Evolutionary conservation across 441 rosid species (phyloP), one percentile per base, ranked within the genome.

Genomic region (Pelargonium hybrid): DNA sequence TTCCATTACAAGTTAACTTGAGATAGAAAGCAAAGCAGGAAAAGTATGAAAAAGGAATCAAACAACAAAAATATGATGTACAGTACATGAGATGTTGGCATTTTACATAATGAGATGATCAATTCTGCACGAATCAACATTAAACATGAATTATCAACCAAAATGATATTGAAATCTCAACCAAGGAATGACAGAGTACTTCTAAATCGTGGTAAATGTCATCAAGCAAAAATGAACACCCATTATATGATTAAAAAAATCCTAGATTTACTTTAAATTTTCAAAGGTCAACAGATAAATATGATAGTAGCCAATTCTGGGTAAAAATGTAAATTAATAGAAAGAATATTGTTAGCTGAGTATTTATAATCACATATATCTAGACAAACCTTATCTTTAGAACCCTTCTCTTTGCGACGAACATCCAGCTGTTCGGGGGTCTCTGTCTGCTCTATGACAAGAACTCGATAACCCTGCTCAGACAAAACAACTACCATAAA

Each of bases 401-500:
- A 85, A 71, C 98, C 96, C 76, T 85, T 84, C 75, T 88, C 96
- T 80, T 84, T 92, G 75, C 96, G 93, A 48, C 98, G 99, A 78
- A 80, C 82, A 77, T 92, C 99, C 78, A 95, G 82, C 79, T 95
- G 99, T 79, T 89, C 93, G 75, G 99, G 99, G 73, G 98, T 95
- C 87, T 95, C 98, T 23, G 98, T 95, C 85, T 92, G 99, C 85
- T 95, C 99, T 67, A 88, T 85, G 8, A 90, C 96, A 73, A 95
- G 93, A 83, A 95, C 97, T 79, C 97, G 90, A 85, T 88, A 89
- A 61, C 98, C 97, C 99, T 95, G 93, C 74, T 79, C 69, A 43
- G 70, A 25, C 77, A 74, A 69, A 37, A 66, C 54, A 77, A 80
- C 68, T 81, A 48, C 69, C 45, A 6, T 80, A 34, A 75, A 69